A percentile compares a stretch with the other conserved stretches of the same genome.
Evolutionary conservation across 2,329 filamentous ascomycete genomes (phyloP).

Genomic region (Xylaria digitata): DNA sequence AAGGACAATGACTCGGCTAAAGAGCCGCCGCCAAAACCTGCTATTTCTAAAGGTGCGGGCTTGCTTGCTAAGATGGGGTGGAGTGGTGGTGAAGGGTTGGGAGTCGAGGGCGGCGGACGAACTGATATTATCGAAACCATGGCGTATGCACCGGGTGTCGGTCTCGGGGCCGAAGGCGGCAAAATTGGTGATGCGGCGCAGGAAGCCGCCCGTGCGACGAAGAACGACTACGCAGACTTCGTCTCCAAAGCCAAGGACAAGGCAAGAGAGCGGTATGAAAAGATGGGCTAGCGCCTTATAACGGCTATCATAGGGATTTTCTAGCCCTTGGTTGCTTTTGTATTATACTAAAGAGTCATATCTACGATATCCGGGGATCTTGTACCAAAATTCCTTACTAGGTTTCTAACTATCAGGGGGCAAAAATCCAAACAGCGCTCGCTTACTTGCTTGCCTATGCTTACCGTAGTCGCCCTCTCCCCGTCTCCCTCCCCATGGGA

Average conservation of each 20-base stretch:
- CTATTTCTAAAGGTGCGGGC: constrained; percentile 71
- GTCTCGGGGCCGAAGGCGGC: constrained; percentile 75
- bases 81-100: constrained; percentile 72
- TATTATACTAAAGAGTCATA: background rate
- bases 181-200: constrained; percentile 75
- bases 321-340: background rate
- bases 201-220: constrained; percentile 71
- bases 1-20: constrained; percentile 55
- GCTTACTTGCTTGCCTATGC: background rate
- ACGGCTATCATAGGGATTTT: background rate
- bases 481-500: too few relatives aligned
- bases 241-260: constrained; percentile 72
- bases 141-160: constrained; percentile 75
- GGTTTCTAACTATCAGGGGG: background rate
- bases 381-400: background rate
- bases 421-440: background rate
- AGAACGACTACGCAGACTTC: constrained; percentile 70
- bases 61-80: constrained; percentile 80
- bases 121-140: constrained; percentile 73
- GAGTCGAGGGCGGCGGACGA: constrained; percentile 70
- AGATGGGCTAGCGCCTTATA: constrained; percentile 54
- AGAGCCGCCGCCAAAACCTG: constrained; percentile 52
- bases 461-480: too few relatives aligned
- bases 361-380: background rate
- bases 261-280: constrained; percentile 73